Percentiles rank a stretch among this genome's conserved stretches.
Evolutionary conservation across 768 basidiomycete genomes (phyloP).

Genomic region (Saitozyma podzolica): DNA sequence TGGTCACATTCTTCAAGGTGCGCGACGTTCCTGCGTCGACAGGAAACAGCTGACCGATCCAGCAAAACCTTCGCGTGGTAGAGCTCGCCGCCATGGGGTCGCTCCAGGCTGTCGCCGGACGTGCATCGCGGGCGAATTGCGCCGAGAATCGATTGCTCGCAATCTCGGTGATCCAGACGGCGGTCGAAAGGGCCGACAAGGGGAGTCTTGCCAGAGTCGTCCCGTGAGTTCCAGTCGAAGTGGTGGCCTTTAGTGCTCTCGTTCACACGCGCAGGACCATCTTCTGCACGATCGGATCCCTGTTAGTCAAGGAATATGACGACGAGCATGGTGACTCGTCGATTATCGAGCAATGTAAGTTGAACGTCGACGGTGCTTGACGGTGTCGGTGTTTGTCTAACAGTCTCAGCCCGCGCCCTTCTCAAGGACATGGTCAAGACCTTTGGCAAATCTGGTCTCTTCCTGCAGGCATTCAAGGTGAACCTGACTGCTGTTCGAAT

Average conservation of each 20-base stretch:
- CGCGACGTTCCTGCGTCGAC: neutral
- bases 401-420: neutral
- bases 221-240: conserved; percentile 19
- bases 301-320: conserved; percentile 4
- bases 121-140: conserved; percentile 15
- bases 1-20: conserved; percentile 41
- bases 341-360: conserved; percentile 28
- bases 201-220: conserved; percentile 21
- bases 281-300: neutral
- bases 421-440: conserved; percentile 5
- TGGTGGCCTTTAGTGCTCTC: too few species aligned
- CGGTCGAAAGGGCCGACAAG: conserved; percentile 20
- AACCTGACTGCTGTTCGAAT: too few species aligned
- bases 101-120: conserved; percentile 27
- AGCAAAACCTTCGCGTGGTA: conserved; percentile 30
- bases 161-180: conserved; percentile 29
- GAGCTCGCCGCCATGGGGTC: conserved; percentile 29
- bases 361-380: too few species aligned
- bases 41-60: neutral
- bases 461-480: conserved; percentile 27
- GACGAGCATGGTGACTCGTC: conserved; percentile 19
- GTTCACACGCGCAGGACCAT: neutral
- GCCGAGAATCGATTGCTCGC: conserved; percentile 32
- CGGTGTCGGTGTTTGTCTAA: too few species aligned
- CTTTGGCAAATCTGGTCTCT: conserved; percentile 34